These are phyloP conservation scores for Hypseocharis bilobata DNA, from an alignment of 441 rosid species.

Conservation along the genomic window DNA sequence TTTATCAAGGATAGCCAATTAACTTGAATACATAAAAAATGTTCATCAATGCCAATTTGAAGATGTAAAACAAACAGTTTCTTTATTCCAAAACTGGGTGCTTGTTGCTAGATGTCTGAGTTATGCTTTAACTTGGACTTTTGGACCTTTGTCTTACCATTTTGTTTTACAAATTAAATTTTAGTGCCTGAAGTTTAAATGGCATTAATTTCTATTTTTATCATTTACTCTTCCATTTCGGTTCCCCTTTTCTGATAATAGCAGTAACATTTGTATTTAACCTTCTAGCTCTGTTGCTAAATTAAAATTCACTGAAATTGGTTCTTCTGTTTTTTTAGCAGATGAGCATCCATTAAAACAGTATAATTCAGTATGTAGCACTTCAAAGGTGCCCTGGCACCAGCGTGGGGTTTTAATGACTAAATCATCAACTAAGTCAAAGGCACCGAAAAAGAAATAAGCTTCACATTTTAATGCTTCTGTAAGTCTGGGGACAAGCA, in stretches of 20 bases:
- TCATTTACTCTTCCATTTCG: not conserved
- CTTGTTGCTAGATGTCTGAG: not conserved
- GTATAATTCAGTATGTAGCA: constrained; percentile 46
- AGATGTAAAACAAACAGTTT: not conserved
- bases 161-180: too few species aligned
- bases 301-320: not conserved
- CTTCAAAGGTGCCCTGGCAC: constrained; percentile 49
- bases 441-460: constrained; percentile 25
- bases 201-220: too few species aligned
- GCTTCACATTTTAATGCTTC: constrained; percentile 36
- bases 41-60: too few species aligned
- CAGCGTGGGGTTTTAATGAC: constrained; percentile 32
- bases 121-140: not conserved
- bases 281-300: not conserved
- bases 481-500: constrained; percentile 30
- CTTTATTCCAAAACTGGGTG: not conserved
- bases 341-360: constrained; percentile 35
- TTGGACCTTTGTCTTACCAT: too few species aligned
- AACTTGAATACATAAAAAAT: too few species aligned
- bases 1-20: too few species aligned
- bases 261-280: not conserved
- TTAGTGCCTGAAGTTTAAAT: too few species aligned
- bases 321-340: constrained; percentile 21
- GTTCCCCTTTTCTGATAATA: too few species aligned
- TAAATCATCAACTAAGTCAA: constrained; percentile 29